phyloP scores from a whole-genome alignment of 371 early-diverging fungal genomes.

The Mucor plumbeus region DNA sequence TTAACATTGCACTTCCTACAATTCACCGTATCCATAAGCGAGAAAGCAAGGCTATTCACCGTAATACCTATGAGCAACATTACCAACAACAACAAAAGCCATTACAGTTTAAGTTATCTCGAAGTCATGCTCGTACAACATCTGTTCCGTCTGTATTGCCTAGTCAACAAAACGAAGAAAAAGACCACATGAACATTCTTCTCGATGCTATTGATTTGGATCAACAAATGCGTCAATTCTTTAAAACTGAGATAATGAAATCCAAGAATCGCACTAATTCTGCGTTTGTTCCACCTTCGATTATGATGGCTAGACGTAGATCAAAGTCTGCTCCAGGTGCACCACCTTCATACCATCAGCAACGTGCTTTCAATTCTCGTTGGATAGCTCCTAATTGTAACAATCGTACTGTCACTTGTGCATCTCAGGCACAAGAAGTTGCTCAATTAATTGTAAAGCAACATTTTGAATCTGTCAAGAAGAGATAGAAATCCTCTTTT shows the following conservation, averaged over 20 bases:
- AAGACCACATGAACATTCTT: slow-evolving; percentile 42
- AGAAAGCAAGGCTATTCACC: neutral
- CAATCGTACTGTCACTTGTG: slow-evolving; percentile 21
- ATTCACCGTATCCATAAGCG: slow-evolving; percentile 25
- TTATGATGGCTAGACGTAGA: slow-evolving; percentile 35
- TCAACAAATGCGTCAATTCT: slow-evolving; percentile 49
- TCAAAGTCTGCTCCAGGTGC: slow-evolving; percentile 53
- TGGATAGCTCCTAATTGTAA: slow-evolving; percentile 20
- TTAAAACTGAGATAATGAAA: slow-evolving; percentile 44
- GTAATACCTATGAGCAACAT: slow-evolving; percentile 6
- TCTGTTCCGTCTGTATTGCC: slow-evolving; percentile 46
- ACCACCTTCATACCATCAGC: slow-evolving; percentile 34
- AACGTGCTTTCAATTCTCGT: slow-evolving; percentile 28
- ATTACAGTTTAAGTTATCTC: slow-evolving; percentile 11
- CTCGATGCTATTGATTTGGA: slow-evolving; percentile 55
- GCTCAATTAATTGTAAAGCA: slow-evolving; percentile 34
- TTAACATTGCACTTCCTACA: slow-evolving; percentile 30
- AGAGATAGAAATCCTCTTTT: slow-evolving; percentile 13
- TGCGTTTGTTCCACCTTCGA: slow-evolving; percentile 14
- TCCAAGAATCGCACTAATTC: slow-evolving; percentile 19
- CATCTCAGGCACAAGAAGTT: slow-evolving; percentile 29
- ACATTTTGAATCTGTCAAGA: slow-evolving; percentile 34
- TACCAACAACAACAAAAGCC: slow-evolving; percentile 5
- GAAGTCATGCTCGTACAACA: slow-evolving; percentile 40
- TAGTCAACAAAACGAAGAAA: slow-evolving; percentile 26